Evolutionary conservation across 176 grass and related monocot genomes (phyloP), one percentile per base, ranked within the genome.

Genomic region (Poa pratensis): DNA sequence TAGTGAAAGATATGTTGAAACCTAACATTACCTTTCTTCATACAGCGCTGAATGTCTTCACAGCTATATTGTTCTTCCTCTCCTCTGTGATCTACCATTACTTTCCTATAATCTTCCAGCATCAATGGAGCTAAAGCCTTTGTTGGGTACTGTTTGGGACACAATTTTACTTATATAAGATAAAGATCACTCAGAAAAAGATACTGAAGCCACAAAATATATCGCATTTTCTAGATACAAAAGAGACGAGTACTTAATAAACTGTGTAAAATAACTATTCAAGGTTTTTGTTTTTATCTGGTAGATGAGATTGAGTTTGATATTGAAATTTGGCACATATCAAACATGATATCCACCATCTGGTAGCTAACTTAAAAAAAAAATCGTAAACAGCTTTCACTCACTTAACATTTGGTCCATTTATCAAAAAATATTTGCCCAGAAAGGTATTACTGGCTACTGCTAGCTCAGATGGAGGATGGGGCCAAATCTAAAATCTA

Each of bases 51-150:
- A 81, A 98, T 98, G 78, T 98, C 82, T 74, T 92, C 83, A 68
- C 80, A 90, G 61, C 72, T 98, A 88, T 87, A 98, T 83, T 90
- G 86, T 37, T 95, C 91, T 85, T 92, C 89, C 64, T 95, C 81
- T 73, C 95, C 95, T 87, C 95, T 90, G 27, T 80, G 87, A 73
- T 95, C 91, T 58, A 95, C 87, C 67, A 91, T 85, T 30, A 98
- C 90, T 77, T 98, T 98, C 9, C 85, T 86, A 66, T 98, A 95
- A 83, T 98, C 96, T 87, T 98, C 91, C 30, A 98, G 89, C 96
- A 98, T 95, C 73, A 98, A 71, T 78, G 96, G 96, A 69, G 96
- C 93, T 90, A 98, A 89, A 77, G 96, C 93, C 80, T 95, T 98
- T 77, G 96, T 98, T 49, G 96, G 96, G 88, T 94, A 98, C 96